Conservation (phyloP, 192 early-diverging fungal genomes). For the Umbelopsis sp. region DNA sequence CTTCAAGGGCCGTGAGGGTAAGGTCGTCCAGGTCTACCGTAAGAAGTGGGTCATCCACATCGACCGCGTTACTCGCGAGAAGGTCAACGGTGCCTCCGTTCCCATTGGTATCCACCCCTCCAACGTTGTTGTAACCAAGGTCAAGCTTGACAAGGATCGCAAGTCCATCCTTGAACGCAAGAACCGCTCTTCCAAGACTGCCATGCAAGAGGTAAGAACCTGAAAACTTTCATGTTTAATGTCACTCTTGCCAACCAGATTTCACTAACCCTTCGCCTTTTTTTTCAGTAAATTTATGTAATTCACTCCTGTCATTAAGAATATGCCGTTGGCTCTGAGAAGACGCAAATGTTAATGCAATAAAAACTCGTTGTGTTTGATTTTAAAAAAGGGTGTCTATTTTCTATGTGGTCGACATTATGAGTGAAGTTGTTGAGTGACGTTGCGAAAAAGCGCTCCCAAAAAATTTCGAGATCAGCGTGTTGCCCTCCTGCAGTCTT, state of each 20-base stretch:
- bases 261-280: neutral
- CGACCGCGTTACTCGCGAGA: conserved; percentile 95
- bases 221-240: neutral
- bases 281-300: conserved; percentile 3
- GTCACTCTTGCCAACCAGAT: neutral
- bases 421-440: neutral
- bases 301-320: neutral
- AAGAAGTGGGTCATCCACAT: conserved; percentile 99
- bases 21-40: conserved; percentile 96
- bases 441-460: neutral
- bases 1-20: conserved; percentile 97
- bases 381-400: neutral
- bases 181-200: conserved; percentile 48
- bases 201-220: conserved; percentile 36
- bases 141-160: conserved; percentile 98
- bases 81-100: conserved; percentile 94
- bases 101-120: conserved; percentile 96
- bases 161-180: conserved; percentile 89
- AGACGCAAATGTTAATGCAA: conserved; percentile 19
- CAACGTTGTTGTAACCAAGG: conserved; percentile 95
- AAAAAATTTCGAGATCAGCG: conserved; percentile 18
- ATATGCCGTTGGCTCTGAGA: conserved; percentile 5
- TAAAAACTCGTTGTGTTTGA: conserved; percentile 17
- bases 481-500: neutral
- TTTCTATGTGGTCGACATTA: neutral